Evolutionary conservation across 2,329 filamentous ascomycete genomes (phyloP), one percentile per base, ranked within the genome.

Genomic region (Colletotrichum somersetense): DNA sequence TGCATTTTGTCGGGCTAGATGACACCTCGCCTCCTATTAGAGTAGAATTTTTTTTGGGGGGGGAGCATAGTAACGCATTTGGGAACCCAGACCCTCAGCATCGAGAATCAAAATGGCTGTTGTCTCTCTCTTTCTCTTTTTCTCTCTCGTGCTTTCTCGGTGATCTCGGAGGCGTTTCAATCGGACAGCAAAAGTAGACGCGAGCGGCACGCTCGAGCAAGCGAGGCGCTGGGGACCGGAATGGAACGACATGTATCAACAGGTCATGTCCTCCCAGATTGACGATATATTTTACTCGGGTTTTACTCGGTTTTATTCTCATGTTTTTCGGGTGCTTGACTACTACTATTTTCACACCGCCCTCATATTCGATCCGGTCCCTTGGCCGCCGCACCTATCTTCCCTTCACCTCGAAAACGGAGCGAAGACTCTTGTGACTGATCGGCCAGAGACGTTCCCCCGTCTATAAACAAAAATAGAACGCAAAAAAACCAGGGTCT

Each of bases 341-440:
- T 62, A 18, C 16, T n/a, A n/a, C 16, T n/a, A n/a, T 33, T 26
- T 48, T 40, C 16, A 8, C 14, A 1, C 42, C 30, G 8, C 30
- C 8, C 30, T 5, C 52, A 8, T 55, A 16, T 16, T 18, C 20
- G 46, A 52, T 40, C 59, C 59, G 16, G 30, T 40, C 59, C 46
- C 59, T 62, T 18, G n/a, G n/a, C 59, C 46, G n/a, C n/a, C 26
- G 23, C 59, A 52, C 59, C 33, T 23, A 62, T 30, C 44, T 23
- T 62, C 30, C 44, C 44, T 18, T 23, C 30, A 42, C 44, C 10
- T 40, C 14, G n/a, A 7, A 35, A n/a, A 50, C 11, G 5, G 59
- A 30, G 42, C 46, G 20, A 50, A 62, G 48, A 52, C 59, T 62
- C 30, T 12, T 35, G n/a, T 40, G 33, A 5, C n/a, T 40, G 23